Percentiles rank a stretch among this genome's conserved stretches.
phyloP scores from a whole-genome alignment of 1,139 yeast genomes.

The Yamadazyma kanchanaburiensis region DNA sequence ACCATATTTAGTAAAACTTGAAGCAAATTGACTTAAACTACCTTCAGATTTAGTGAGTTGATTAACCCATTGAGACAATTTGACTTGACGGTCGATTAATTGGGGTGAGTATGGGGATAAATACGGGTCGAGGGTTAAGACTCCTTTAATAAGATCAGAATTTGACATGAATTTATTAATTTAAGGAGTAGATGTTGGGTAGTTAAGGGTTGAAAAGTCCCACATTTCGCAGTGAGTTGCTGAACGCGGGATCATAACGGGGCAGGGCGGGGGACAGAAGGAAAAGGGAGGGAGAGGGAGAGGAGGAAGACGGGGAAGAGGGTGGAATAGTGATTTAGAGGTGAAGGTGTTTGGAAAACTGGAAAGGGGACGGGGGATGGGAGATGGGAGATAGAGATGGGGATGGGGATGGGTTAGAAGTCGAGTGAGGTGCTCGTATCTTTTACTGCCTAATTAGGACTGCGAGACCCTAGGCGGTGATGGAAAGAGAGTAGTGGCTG shows the following conservation, averaged over 20 bases:
- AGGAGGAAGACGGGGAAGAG: background rate
- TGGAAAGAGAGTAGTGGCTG: too few relatives aligned
- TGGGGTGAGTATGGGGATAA: slow-evolving; percentile 73
- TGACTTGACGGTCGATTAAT: slow-evolving; percentile 36
- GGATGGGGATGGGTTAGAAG: background rate
- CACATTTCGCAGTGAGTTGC: background rate
- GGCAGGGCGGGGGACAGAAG: background rate
- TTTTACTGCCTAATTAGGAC: too few relatives aligned
- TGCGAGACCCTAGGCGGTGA: too few relatives aligned
- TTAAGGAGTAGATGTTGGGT: too few relatives aligned
- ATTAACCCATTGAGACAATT: slow-evolving; percentile 51
- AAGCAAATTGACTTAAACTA: slow-evolving; percentile 49
- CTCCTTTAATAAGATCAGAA: slow-evolving; percentile 44
- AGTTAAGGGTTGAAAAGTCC: background rate
- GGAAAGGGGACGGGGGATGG: background rate
- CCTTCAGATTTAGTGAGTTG: slow-evolving; percentile 43
- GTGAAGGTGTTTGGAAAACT: background rate
- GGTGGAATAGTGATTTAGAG: background rate
- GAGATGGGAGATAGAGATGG: background rate
- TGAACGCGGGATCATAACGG: background rate
- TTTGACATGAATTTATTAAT: too few relatives aligned
- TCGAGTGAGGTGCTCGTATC: too few relatives aligned
- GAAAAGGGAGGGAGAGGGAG: background rate
- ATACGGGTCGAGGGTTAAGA: slow-evolving; percentile 79
- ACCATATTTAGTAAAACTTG: slow-evolving; percentile 71